Evolutionary conservation across 768 basidiomycete genomes (phyloP), one percentile per base, ranked within the genome.

Genomic region (Amylocystis lapponica): DNA sequence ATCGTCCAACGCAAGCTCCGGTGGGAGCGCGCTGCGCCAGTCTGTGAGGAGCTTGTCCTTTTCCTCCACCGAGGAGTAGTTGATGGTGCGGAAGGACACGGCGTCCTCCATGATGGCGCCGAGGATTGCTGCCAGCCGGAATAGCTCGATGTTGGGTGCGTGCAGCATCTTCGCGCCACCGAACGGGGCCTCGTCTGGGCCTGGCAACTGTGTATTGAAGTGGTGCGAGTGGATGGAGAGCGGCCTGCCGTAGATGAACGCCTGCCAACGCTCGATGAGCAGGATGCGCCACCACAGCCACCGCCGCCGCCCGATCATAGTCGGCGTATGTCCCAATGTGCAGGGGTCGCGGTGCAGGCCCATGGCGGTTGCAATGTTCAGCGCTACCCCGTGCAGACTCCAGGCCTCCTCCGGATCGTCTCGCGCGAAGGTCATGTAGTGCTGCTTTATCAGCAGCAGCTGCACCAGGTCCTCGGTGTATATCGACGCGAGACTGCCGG

Each of bases 281-380:
- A 91, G 64, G 47, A 87, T 86, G 62, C 91, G 86, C 88, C 88
- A 91, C 88, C 88, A 91, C 6, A 86, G 85, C 88, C 88, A 90
- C 41, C 88, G 70, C 39, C 89, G 70, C 45, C 88, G 74, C 59
- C 90, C 88, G 27, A 85, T 81, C 9, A 80, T 65, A 46, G 79
- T 79, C 45, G 72, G 71, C 38, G 73, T 76, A 72, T 87, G 81
- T 48, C 75, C 74, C 74, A 80, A 87, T 58, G 81, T 80, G 33
- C 76, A 79, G n/a, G 88, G 88, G 63, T 91, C 89, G 16, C 89
- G 79, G 63, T 91, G 88, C 7, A 91, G 66, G 9, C 89, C 89
- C 80, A 91, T 81, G 11, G 87, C 88, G 51, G 79, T 83, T 7
- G 74, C 85, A 46, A 88, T 81, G 21, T 78, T 79, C 26, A 88